Percentiles rank a stretch among this genome's conserved stretches.
These are phyloP conservation scores for Gymnopilus junonius DNA, from an alignment of 768 basidiomycete species.

Conservation along the genomic window DNA sequence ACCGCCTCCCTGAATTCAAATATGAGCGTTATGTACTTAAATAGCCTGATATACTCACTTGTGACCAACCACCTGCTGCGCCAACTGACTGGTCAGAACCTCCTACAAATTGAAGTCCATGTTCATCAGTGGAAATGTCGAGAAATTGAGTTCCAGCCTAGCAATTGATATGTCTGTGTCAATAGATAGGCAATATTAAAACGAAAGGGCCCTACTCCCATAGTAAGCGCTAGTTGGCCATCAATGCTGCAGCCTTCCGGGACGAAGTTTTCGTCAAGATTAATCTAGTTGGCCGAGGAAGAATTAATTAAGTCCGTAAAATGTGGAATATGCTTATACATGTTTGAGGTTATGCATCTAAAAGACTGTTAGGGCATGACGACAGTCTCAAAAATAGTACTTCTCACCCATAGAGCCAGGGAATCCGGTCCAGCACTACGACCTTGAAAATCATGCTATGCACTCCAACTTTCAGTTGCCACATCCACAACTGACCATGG, in stretches of 20 bases:
- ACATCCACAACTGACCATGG: slow-evolving; percentile 13
- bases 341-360: slow-evolving; percentile 49
- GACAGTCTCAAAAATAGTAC: not conserved
- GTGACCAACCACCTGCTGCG: slow-evolving; percentile 46
- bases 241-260: slow-evolving; percentile 38
- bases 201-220: slow-evolving; percentile 34
- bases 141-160: slow-evolving; percentile 52
- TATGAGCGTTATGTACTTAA: not conserved
- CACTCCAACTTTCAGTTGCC: not conserved
- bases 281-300: slow-evolving; percentile 30
- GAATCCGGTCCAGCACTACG: slow-evolving; percentile 49
- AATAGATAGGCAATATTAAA: not conserved
- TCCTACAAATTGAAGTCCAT: slow-evolving; percentile 50
- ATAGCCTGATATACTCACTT: slow-evolving; percentile 3
- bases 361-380: not conserved
- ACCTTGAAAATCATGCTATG: slow-evolving; percentile 54
- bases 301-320: not conserved
- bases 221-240: slow-evolving; percentile 34
- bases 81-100: slow-evolving; percentile 49
- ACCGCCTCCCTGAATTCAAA: slow-evolving; percentile 40
- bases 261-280: slow-evolving; percentile 37
- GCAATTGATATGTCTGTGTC: slow-evolving; percentile 18
- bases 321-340: slow-evolving; percentile 22
- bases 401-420: slow-evolving; percentile 48
- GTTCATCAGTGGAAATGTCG: slow-evolving; percentile 46